Base-by-base conservation (phyloP, 2,329 filamentous ascomycete species). In the Nannizziopsis arthrosporioides region DNA sequence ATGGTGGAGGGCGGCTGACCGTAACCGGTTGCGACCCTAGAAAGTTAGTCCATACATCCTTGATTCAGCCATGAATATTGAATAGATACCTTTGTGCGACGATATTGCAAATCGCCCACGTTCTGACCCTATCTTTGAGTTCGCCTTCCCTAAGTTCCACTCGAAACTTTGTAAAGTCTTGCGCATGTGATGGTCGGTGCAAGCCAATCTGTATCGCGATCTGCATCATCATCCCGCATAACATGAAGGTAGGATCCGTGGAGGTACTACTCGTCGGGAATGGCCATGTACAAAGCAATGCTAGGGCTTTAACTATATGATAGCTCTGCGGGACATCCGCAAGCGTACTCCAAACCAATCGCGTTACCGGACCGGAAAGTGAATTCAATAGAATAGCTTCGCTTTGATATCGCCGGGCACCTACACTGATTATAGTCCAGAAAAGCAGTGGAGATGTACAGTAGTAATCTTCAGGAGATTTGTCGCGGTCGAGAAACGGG, bases 81-180 rank as follows among this genome's bases (percentile, higher is more conserved):
- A 19, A n/a, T 6, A n/a, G 32, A 54, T 68, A 77, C 75, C 77
- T 76, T 56, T 83, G 79, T 14, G 79, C 78, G 43, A 82, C 78
- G 53, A 81, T 76, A 57, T 83, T 84, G 63, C 80, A 81, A 19
- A 79, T 73, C 1, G 77, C 78, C 80, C 80, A 84, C 1, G 80
- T 83, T 53, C 77, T 72, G 32, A 82, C 71, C 39, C 80, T 73
- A 59, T 84, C 80, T 43, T 73, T 72, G 51, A 82, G 70, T 53
- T 82, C 79, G 54, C 80, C 78, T 47, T 80, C 76, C 42, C 75
- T 71, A 15, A 82, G 62, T 45, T 80, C 67, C 17, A 72, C 63
- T 7, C 68, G 63, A 51, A 72, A 73, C 47, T 73, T 73, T 54
- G 65, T 70, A 51, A 73, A 73, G 55, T 73, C 71, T 52, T 81